These are phyloP conservation scores for Rhodotorula mucilaginosa DNA, from an alignment of 1,284 basidiomycete genomes.

Conservation along the genomic window DNA sequence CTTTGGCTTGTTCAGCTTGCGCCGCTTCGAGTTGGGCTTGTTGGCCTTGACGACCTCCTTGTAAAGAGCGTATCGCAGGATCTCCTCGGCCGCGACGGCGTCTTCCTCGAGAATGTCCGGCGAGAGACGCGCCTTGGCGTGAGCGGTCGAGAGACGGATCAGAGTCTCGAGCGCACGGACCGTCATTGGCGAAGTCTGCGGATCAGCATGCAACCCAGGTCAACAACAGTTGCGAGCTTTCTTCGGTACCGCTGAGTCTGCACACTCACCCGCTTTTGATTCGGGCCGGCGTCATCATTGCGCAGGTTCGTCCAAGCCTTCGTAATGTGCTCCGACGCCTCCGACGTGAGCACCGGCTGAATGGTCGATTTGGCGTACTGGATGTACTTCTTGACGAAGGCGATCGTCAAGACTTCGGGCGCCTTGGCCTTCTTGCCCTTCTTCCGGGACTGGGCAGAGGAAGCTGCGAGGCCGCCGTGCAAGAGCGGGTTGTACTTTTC, in stretches of 20 bases:
- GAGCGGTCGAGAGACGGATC: conserved; percentile 95
- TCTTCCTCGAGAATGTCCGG: conserved; percentile 79
- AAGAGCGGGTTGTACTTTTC: conserved; percentile 96
- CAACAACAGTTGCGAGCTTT: neutral
- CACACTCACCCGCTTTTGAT: conserved; percentile 73
- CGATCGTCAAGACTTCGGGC: conserved; percentile 83
- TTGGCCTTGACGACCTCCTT: conserved; percentile 82
- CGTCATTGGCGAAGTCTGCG: conserved; percentile 89
- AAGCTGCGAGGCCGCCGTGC: conserved; percentile 71
- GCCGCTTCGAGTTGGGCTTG: conserved; percentile 56
- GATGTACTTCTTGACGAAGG: conserved; percentile 98
- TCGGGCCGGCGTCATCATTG: conserved; percentile 87
- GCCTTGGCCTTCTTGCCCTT: conserved; percentile 53
- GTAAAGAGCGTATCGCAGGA: conserved; percentile 95
- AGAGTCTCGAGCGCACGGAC: conserved; percentile 98
- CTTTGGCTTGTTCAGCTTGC: conserved; percentile 50
- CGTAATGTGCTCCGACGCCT: conserved; percentile 91
- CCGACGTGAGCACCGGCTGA: conserved; percentile 82
- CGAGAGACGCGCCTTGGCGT: conserved; percentile 92
- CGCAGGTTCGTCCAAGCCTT: conserved; percentile 87
- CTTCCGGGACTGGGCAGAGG: conserved; percentile 51
- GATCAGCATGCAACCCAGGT: neutral
- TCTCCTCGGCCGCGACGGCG: conserved; percentile 86
- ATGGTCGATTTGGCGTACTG: conserved; percentile 92
- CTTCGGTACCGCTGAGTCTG: neutral